Evolutionary conservation across 495 filamentous ascomycete genomes (phyloP).

Genomic region (Sordaria brevicollis): DNA sequence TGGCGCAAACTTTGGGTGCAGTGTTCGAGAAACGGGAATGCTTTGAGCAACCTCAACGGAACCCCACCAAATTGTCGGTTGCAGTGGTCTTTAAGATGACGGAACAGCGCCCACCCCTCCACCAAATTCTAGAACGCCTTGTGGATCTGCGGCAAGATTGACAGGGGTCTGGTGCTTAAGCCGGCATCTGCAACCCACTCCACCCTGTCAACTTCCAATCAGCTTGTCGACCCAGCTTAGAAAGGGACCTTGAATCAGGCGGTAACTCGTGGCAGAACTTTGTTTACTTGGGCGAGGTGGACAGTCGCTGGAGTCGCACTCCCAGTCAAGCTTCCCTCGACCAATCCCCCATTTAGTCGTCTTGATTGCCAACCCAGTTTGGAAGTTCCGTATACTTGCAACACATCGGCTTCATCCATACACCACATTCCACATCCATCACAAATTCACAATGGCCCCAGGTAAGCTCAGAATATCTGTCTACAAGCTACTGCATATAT

Average conservation of each 20-base stretch:
- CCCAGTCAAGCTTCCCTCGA: background rate
- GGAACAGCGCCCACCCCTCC: background rate
- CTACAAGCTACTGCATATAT: background rate
- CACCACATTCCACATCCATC: background rate
- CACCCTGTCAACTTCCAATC: background rate
- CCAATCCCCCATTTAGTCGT: background rate
- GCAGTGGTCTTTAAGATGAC: background rate
- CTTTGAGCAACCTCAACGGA: background rate
- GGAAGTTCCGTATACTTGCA: background rate
- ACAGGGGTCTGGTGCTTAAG: background rate
- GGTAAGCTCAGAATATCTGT: slow-evolving; percentile 11
- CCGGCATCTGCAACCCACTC: background rate
- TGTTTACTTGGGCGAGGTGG: background rate
- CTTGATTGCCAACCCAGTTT: background rate
- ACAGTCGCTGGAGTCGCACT: background rate
- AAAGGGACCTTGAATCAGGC: background rate
- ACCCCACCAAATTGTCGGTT: background rate
- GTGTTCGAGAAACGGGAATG: background rate
- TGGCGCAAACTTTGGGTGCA: background rate
- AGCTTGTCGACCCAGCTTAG: background rate
- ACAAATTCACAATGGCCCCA: slow-evolving; percentile 33
- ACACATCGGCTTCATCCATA: background rate
- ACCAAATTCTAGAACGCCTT: background rate
- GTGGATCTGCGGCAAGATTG: background rate
- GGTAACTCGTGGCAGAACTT: background rate